A percentile compares a stretch with the other conserved stretches of the same genome.
These are phyloP conservation scores for Camelina laxa DNA, from an alignment of 345 rosid species.

Conservation along the genomic window DNA sequence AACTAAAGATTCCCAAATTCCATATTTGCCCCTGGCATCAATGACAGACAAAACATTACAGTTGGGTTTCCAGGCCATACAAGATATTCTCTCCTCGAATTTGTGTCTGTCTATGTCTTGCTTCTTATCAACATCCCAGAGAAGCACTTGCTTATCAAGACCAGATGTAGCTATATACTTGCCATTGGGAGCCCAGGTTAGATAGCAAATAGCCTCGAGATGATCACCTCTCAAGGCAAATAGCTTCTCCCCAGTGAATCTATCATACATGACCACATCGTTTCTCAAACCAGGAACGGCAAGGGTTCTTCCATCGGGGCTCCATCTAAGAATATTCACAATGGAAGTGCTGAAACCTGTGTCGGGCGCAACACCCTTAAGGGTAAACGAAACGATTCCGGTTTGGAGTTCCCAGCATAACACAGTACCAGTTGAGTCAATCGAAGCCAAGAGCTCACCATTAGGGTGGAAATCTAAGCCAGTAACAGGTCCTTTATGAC, in stretches of 20 bases:
- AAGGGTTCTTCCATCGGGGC: conserved; percentile 89
- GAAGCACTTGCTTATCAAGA: conserved; percentile 80
- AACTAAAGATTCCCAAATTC: conserved; percentile 88
- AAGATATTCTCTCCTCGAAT: conserved; percentile 74
- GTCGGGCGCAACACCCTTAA: conserved; percentile 69
- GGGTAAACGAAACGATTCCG: conserved; percentile 63
- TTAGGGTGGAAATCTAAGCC: conserved; percentile 84
- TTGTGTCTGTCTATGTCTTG: conserved; percentile 90
- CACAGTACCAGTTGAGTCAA: conserved; percentile 85
- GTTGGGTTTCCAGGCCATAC: conserved; percentile 92
- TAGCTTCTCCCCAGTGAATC: conserved; percentile 89
- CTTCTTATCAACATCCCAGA: conserved; percentile 86
- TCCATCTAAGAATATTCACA: conserved; percentile 78
- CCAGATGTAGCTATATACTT: conserved; percentile 92
- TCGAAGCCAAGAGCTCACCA: conserved; percentile 78
- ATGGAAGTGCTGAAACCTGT: conserved; percentile 64
- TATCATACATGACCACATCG: conserved; percentile 90
- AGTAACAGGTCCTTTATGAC: conserved; percentile 84
- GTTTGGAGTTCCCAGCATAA: conserved; percentile 87
- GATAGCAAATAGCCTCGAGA: conserved; percentile 64
- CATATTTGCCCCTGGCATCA: conserved; percentile 79
- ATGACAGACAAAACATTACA: conserved; percentile 87
- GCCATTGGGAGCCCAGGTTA: conserved; percentile 95
- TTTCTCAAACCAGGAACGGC: conserved; percentile 89
- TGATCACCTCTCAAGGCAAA: conserved; percentile 88